phyloP scores from a whole-genome alignment of 805 yeast genomes.

The Ogataea haglerorum region DNA sequence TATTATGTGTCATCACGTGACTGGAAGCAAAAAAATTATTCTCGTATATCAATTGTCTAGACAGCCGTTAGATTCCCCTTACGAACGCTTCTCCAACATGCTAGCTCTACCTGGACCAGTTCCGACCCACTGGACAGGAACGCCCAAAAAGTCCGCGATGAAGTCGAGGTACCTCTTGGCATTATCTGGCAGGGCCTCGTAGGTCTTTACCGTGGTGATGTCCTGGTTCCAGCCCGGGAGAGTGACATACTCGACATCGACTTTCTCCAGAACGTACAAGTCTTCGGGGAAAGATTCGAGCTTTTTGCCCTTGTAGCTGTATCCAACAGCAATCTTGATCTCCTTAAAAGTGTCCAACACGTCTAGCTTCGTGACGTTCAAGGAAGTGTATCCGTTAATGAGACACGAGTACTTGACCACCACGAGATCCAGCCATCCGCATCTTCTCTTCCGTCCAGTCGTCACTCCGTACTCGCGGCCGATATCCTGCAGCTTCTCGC shows the following conservation, averaged over 20 bases:
- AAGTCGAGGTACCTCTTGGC: constrained; percentile 81
- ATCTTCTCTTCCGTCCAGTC: constrained; percentile 97
- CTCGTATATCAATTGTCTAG: neutral
- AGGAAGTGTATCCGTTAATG: constrained; percentile 91
- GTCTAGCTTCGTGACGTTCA: constrained; percentile 94
- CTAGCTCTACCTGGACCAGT: constrained; percentile 97
- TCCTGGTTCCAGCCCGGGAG: constrained; percentile 93
- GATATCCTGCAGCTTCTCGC: constrained; percentile 82
- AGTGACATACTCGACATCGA: constrained; percentile 87
- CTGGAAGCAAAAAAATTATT: neutral
- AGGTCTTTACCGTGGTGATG: constrained; percentile 67
- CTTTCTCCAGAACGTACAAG: constrained; percentile 73
- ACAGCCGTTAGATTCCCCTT: constrained; percentile 4
- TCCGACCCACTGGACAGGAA: constrained; percentile 95
- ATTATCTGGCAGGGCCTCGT: constrained; percentile 79
- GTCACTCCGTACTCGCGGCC: constrained; percentile 98
- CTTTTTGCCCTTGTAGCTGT: constrained; percentile 72
- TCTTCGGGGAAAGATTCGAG: constrained; percentile 91
- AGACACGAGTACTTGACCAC: constrained; percentile 86
- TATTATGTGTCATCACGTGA: constrained; percentile 19
- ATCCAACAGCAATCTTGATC: constrained; percentile 83
- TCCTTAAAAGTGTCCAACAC: constrained; percentile 88
- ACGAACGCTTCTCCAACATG: constrained; percentile 61
- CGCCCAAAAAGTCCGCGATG: constrained; percentile 80
- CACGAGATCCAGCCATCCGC: constrained; percentile 98